Conservation (phyloP, 495 filamentous ascomycete species). For the Gamarada debralockiae region DNA sequence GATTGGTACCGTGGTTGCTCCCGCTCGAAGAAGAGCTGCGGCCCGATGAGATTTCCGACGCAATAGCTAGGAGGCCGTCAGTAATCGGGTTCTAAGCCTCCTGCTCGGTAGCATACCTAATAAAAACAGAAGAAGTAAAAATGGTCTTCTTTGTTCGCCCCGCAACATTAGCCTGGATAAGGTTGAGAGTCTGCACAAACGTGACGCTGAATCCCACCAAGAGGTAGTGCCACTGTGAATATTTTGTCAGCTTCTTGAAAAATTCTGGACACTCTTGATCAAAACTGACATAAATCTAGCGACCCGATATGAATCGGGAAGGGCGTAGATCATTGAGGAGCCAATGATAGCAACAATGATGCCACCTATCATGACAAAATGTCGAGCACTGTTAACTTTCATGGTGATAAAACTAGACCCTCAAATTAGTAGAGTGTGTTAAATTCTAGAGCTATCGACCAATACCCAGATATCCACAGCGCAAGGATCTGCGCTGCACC, state of each 20-base stretch:
- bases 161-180: background rate
- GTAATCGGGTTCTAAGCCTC: background rate
- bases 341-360: background rate
- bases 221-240: background rate
- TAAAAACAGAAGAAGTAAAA: background rate
- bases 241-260: background rate
- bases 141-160: background rate
- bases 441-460: background rate
- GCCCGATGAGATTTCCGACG: background rate
- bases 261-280: background rate
- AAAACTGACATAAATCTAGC: background rate
- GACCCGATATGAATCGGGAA: background rate
- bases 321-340: background rate
- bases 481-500: background rate
- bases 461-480: background rate
- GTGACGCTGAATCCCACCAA: background rate
- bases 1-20: background rate
- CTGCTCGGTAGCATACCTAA: background rate
- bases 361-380: background rate
- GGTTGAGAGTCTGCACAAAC: background rate
- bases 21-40: background rate
- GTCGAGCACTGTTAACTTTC: background rate
- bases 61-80: background rate
- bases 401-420: background rate
- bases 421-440: background rate